A percentile compares a stretch with the other conserved stretches of the same genome.
These are phyloP conservation scores for Escovopsis sp. DNA, from an alignment of 2,329 filamentous ascomycete species.

Conservation along the genomic window DNA sequence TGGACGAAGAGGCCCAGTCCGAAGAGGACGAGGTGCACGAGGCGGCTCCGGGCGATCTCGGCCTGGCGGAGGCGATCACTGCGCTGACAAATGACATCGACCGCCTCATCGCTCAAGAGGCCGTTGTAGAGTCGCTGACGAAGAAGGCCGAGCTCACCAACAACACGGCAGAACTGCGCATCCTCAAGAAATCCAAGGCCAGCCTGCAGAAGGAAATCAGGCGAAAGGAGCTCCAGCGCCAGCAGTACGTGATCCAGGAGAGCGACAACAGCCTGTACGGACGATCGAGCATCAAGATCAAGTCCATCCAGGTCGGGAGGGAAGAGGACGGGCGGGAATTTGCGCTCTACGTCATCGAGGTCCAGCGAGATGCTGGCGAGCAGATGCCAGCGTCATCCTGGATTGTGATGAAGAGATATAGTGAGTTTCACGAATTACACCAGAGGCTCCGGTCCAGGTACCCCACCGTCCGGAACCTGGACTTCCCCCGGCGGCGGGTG, in stretches of 20 bases:
- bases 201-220: slow-evolving; percentile 86
- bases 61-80: slow-evolving; percentile 82
- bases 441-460: slow-evolving; percentile 76
- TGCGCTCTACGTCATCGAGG: slow-evolving; percentile 85
- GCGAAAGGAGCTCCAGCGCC: slow-evolving; percentile 85
- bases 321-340: slow-evolving; percentile 91
- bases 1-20: slow-evolving; percentile 38
- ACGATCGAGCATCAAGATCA: slow-evolving; percentile 77
- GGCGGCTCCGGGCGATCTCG: slow-evolving; percentile 86
- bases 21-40: slow-evolving; percentile 78
- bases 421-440: slow-evolving; percentile 91
- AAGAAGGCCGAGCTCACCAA: slow-evolving; percentile 95
- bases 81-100: slow-evolving; percentile 83
- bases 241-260: slow-evolving; percentile 95
- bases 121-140: slow-evolving; percentile 79
- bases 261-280: slow-evolving; percentile 96
- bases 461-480: slow-evolving; percentile 72
- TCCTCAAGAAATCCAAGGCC: slow-evolving; percentile 83
- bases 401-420: slow-evolving; percentile 85
- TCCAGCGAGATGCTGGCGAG: slow-evolving; percentile 77
- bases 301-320: slow-evolving; percentile 79
- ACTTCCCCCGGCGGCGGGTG: slow-evolving; percentile 83
- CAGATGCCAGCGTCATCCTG: slow-evolving; percentile 95
- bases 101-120: slow-evolving; percentile 72
- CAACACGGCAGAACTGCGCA: slow-evolving; percentile 84